phyloP scores from a whole-genome alignment of 441 rosid species.

The Populus hybrid region DNA sequence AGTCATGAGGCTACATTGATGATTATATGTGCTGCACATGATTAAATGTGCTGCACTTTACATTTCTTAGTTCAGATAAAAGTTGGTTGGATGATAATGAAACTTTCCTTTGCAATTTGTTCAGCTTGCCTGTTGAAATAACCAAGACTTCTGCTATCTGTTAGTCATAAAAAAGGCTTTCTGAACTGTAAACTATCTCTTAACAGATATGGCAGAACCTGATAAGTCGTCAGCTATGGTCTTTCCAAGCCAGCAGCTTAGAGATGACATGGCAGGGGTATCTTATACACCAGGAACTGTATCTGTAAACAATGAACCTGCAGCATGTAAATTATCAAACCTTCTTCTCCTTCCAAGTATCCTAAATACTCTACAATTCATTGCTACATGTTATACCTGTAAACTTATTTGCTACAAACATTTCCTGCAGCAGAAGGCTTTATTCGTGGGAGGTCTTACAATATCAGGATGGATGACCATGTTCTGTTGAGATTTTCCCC shows the following conservation, averaged over 20 bases:
- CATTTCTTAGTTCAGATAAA: neutral
- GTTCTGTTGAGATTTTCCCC: slow-evolving; percentile 92
- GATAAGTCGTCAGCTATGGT: slow-evolving; percentile 33
- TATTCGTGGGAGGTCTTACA: slow-evolving; percentile 92
- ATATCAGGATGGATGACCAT: slow-evolving; percentile 89
- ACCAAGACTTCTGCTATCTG: slow-evolving; percentile 7
- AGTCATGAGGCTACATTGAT: slow-evolving; percentile 16
- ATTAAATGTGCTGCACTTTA: neutral
- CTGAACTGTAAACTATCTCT: slow-evolving; percentile 30
- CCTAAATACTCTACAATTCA: neutral
- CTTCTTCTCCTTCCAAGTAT: slow-evolving; percentile 11
- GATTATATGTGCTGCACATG: slow-evolving; percentile 1
- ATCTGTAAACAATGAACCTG: slow-evolving; percentile 38
- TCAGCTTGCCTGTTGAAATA: slow-evolving; percentile 1
- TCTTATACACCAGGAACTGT: slow-evolving; percentile 38
- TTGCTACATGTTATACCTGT: slow-evolving; percentile 20
- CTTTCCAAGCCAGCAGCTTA: slow-evolving; percentile 47
- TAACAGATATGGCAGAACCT: slow-evolving; percentile 38
- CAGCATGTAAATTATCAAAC: slow-evolving; percentile 49
- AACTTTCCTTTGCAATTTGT: neutral
- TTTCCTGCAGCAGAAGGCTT: slow-evolving; percentile 91
- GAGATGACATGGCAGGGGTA: slow-evolving; percentile 43
- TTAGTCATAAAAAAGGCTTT: slow-evolving; percentile 19
- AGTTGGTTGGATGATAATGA: neutral
- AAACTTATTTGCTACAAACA: slow-evolving; percentile 43